A percentile compares a stretch with the other conserved stretches of the same genome.
Evolutionary conservation across 1,139 yeast species (phyloP).

Genomic region (Saccharomyces pastorianus): DNA sequence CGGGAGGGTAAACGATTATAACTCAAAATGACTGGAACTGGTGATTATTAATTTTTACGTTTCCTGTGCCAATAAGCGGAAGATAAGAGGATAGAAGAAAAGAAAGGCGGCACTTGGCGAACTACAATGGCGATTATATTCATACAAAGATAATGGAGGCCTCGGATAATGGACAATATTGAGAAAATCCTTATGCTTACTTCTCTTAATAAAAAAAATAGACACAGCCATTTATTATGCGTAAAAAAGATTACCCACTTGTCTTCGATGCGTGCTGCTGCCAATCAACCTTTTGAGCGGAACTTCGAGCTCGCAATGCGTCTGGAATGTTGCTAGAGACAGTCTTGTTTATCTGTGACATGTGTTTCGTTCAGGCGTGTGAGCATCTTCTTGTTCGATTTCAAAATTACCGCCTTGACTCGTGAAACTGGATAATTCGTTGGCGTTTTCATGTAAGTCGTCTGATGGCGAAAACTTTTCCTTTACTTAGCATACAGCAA

Average conservation of each 20-base stretch:
- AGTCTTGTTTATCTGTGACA: conserved; percentile 12
- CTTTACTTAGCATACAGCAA: conserved; percentile 50
- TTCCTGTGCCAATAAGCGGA: too few species aligned
- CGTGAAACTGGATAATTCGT: conserved; percentile 26
- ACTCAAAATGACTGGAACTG: too few species aligned
- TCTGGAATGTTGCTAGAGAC: not conserved
- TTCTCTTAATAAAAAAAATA: not conserved
- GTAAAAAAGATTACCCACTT: not conserved
- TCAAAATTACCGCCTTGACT: conserved; percentile 28
- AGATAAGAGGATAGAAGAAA: too few species aligned
- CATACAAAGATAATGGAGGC: not conserved
- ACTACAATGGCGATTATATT: too few species aligned
- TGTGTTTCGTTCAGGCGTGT: conserved; percentile 4
- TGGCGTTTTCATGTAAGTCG: conserved; percentile 32
- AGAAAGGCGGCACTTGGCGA: too few species aligned
- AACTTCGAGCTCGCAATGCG: not conserved
- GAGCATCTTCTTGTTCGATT: conserved; percentile 23
- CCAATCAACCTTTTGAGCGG: not conserved
- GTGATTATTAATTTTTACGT: too few species aligned
- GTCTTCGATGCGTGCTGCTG: not conserved
- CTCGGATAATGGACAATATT: not conserved
- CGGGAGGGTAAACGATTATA: too few species aligned
- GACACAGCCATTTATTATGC: too few species aligned
- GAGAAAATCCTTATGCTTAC: not conserved
- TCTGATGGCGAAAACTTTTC: conserved; percentile 31